Evolutionary conservation across 2,329 filamentous ascomycete genomes (phyloP).

Genomic region (Colletotrichum coccodes): DNA sequence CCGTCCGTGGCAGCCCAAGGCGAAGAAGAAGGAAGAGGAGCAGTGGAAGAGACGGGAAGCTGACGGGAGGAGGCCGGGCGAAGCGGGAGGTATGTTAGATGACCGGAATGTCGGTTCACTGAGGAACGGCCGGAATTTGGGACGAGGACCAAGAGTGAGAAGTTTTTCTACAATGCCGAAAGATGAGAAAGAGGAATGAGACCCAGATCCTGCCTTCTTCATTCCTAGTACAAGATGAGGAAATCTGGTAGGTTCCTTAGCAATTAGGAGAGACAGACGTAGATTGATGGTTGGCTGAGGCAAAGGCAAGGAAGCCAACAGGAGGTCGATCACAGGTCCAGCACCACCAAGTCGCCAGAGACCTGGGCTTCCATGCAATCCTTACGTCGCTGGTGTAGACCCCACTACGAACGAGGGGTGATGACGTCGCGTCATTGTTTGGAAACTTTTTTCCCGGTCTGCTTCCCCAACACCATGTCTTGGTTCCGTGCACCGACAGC

Average conservation of each 20-base stretch:
- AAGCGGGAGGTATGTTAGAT: not conserved
- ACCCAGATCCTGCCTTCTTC: not conserved
- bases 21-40: not conserved
- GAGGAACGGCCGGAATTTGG: conserved; percentile 22
- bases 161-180: not conserved
- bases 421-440: conserved; percentile 25
- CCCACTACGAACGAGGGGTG: conserved; percentile 28
- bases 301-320: not conserved
- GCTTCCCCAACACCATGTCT: conserved; percentile 2
- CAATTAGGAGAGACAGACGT: not conserved
- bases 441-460: conserved; percentile 4
- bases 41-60: not conserved
- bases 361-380: conserved; percentile 23
- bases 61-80: not conserved
- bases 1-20: not conserved
- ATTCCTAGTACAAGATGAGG: not conserved
- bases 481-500: not conserved
- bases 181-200: not conserved
- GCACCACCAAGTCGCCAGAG: not conserved
- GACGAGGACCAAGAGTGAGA: conserved; percentile 7
- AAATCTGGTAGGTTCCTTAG: conserved; percentile 25
- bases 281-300: not conserved
- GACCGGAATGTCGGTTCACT: not conserved
- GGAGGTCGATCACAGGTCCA: conserved; percentile 2
- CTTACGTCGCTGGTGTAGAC: conserved; percentile 28